Percentiles rank a stretch among this genome's conserved stretches.
Evolutionary conservation across 129 eudicot species (phyloP).

Genomic region (Arctium minus): DNA sequence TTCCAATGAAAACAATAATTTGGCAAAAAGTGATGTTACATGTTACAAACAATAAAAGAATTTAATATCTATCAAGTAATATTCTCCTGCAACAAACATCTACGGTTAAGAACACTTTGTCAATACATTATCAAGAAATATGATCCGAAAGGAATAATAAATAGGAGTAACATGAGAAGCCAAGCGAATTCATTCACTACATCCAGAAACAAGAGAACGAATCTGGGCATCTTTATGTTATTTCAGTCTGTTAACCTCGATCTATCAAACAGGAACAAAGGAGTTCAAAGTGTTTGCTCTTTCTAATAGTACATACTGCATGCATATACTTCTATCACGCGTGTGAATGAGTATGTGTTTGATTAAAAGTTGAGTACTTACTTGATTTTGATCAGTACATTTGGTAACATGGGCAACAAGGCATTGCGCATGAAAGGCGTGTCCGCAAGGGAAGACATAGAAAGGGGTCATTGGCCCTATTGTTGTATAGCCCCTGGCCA

Average conservation of each 20-base stretch:
- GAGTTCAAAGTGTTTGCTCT: neutral
- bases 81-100: neutral
- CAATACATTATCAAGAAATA: neutral
- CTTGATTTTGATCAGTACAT: constrained; percentile 70
- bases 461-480: constrained; percentile 92
- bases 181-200: neutral
- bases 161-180: no score
- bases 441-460: constrained; percentile 96
- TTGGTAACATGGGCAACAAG: constrained; percentile 86
- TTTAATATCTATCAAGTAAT: neutral
- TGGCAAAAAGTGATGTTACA: neutral
- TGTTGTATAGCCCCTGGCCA: constrained; percentile 65
- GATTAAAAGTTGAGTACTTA: constrained; percentile 30
- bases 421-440: constrained; percentile 91
- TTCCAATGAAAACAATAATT: neutral
- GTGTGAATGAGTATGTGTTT: neutral
- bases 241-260: neutral
- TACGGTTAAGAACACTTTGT: no score
- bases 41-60: neutral
- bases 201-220: neutral
- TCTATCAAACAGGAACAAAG: neutral
- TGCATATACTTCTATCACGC: neutral
- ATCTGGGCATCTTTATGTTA: neutral
- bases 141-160: no score
- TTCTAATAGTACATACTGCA: neutral